Percentiles rank a stretch among this genome's conserved stretches.
Conservation (phyloP, 2,329 filamentous ascomycete species). For the Grosmannia serpens region DNA sequence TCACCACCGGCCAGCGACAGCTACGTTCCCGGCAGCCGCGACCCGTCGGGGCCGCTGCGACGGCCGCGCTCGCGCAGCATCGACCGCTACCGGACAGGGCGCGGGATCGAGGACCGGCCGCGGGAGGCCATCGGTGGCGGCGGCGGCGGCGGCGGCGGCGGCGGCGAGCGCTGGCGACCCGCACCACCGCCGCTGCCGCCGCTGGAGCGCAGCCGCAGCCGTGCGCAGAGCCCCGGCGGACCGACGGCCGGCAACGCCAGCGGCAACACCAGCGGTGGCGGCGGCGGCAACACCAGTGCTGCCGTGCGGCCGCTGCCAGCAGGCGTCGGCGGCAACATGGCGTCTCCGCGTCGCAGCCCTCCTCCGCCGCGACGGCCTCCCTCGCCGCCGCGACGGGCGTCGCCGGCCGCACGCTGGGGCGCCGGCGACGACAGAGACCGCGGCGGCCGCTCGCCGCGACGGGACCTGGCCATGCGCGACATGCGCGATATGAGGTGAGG, state of each 20-base stretch:
- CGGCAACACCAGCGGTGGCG: not conserved
- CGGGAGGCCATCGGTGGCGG: not conserved
- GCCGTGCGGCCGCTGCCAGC: too few relatives aligned
- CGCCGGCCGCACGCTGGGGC: constrained; percentile 24
- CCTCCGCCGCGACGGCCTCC: not conserved
- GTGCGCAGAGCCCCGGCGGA: constrained; percentile 22
- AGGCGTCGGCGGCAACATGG: too few relatives aligned
- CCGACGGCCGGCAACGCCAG: constrained; percentile 7
- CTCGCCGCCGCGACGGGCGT: constrained; percentile 20
- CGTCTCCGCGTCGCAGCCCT: constrained; percentile 16
- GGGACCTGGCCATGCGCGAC: constrained; percentile 27
- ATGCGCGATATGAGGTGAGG: constrained; percentile 12
- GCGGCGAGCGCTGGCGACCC: constrained; percentile 23
- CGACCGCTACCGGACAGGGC: constrained; percentile 25
- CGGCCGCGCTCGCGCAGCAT: constrained; percentile 28
- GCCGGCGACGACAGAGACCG: constrained; percentile 26
- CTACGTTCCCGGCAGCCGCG: constrained; percentile 27
- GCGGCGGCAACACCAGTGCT: too few relatives aligned
- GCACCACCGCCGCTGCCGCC: not conserved
- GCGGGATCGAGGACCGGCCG: constrained; percentile 18
- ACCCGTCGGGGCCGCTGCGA: constrained; percentile 17
- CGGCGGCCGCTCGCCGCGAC: constrained; percentile 26
- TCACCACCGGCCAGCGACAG: constrained; percentile 22
- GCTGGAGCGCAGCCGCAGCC: constrained; percentile 25
- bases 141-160: not conserved